Evolutionary conservation across 345 rosid species (phyloP).

Genomic region (Rubroshorea leprosula): DNA sequence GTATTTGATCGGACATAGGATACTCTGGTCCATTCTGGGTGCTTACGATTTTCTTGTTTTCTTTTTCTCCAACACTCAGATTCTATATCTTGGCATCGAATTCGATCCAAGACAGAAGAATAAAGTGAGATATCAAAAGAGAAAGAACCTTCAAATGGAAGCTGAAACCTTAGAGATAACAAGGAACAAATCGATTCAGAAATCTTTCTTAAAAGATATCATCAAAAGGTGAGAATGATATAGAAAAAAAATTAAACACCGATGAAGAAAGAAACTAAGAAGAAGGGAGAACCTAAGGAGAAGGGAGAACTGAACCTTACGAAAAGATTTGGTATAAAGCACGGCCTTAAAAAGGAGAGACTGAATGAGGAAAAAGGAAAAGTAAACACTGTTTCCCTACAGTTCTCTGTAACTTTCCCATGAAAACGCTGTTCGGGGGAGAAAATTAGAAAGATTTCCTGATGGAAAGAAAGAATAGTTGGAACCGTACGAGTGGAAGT

Average conservation of each 20-base stretch:
- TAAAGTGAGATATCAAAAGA: not conserved
- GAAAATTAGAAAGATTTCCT: not conserved
- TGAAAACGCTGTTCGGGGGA: not conserved
- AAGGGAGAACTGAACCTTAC: not conserved
- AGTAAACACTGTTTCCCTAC: too few species aligned
- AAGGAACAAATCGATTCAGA: constrained; percentile 14
- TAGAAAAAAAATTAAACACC: too few species aligned
- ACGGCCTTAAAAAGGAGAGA: not conserved
- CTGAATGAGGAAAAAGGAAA: not conserved
- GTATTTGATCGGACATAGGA: constrained; percentile 56
- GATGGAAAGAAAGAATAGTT: too few species aligned
- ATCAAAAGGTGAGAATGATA: too few species aligned
- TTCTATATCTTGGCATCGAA: constrained; percentile 22
- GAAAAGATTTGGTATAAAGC: not conserved
- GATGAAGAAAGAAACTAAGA: too few species aligned
- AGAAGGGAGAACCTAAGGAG: not conserved
- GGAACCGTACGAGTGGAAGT: constrained; percentile 3
- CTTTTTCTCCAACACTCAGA: not conserved
- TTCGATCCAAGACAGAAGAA: not conserved
- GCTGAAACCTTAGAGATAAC: constrained; percentile 6
- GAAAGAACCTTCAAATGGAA: constrained; percentile 20
- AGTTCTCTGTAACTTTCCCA: too few species aligned
- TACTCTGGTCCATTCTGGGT: constrained; percentile 32
- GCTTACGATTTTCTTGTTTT: not conserved
- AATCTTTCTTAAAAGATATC: constrained; percentile 16